Percentiles rank a stretch among this genome's conserved stretches.
These are phyloP conservation scores for Pseudonectria buxi DNA, from an alignment of 2,329 filamentous ascomycete species.

Conservation along the genomic window DNA sequence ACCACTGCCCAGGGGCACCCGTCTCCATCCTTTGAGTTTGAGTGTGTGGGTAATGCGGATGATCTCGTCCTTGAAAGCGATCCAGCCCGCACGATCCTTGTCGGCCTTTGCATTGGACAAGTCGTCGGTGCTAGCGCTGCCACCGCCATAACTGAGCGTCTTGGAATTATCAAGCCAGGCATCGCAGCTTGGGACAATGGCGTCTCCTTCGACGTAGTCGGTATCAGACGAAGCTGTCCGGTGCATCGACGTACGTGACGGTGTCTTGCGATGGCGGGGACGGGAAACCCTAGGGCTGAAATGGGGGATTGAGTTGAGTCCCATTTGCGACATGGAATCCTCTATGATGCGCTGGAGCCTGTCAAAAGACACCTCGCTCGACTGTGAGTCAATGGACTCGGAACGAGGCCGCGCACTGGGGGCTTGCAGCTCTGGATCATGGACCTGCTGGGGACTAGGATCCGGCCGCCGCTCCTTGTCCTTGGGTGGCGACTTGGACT, in stretches of 20 bases:
- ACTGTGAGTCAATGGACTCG: conserved; percentile 58
- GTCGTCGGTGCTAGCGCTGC: conserved; percentile 36
- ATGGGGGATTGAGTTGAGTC: conserved; percentile 39
- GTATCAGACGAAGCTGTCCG: conserved; percentile 69
- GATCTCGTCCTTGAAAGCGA: conserved; percentile 86
- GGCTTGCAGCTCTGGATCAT: conserved; percentile 12
- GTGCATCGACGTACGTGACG: conserved; percentile 31
- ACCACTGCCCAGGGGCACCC: conserved; percentile 65
- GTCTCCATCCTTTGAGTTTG: conserved; percentile 84
- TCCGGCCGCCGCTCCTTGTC: conserved; percentile 14
- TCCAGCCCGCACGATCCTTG: conserved; percentile 72
- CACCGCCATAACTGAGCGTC: conserved; percentile 67
- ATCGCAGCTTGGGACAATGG: conserved; percentile 78
- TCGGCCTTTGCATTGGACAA: conserved; percentile 38
- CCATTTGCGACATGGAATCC: conserved; percentile 52
- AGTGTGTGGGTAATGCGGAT: conserved; percentile 84
- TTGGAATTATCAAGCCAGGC: conserved; percentile 83
- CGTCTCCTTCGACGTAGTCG: conserved; percentile 74
- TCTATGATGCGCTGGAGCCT: conserved; percentile 74
- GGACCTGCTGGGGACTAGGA: conserved; percentile 8
- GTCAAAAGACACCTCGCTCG: conserved; percentile 68
- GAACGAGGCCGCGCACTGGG: conserved; percentile 31
- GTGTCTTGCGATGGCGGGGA: conserved; percentile 31
- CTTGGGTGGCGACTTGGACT: conserved; percentile 32
- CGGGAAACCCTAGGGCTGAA: conserved; percentile 36